A percentile compares a stretch with the other conserved stretches of the same genome.
These are phyloP conservation scores for Phaeosphaeria sp. DNA, from an alignment of 2,329 filamentous ascomycete genomes.

Conservation along the genomic window DNA sequence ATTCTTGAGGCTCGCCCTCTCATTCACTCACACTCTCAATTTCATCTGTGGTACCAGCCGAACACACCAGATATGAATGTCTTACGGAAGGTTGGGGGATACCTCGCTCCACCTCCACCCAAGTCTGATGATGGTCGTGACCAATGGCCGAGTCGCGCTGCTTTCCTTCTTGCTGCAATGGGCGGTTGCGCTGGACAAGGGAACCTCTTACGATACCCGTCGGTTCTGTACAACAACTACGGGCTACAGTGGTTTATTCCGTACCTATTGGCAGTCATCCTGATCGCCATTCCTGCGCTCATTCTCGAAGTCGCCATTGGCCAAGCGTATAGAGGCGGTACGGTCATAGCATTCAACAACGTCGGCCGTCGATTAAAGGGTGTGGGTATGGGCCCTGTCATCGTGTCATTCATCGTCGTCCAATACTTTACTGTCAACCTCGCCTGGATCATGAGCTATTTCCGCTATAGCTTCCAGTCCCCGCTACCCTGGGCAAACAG, in stretches of 20 bases:
- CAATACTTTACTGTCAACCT: slow-evolving; percentile 65
- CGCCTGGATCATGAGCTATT: slow-evolving; percentile 67
- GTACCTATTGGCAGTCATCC: slow-evolving; percentile 61
- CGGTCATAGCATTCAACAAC: slow-evolving; percentile 61
- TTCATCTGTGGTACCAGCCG: neutral
- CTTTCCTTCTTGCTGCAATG: slow-evolving; percentile 65
- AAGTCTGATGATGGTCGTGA: slow-evolving; percentile 55
- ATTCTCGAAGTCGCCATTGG: slow-evolving; percentile 62
- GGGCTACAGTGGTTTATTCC: slow-evolving; percentile 68
- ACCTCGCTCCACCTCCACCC: slow-evolving; percentile 41
- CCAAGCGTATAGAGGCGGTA: slow-evolving; percentile 63
- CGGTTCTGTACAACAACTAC: slow-evolving; percentile 65
- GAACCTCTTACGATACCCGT: slow-evolving; percentile 65
- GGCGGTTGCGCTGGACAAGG: slow-evolving; percentile 65
- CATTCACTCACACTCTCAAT: neutral
- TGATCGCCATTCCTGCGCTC: slow-evolving; percentile 63
- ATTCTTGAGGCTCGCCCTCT: slow-evolving; percentile 2
- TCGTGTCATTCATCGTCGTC: slow-evolving; percentile 60
- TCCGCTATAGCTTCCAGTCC: slow-evolving; percentile 61
- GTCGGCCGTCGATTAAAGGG: slow-evolving; percentile 62
- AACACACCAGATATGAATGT: slow-evolving; percentile 16
- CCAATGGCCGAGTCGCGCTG: slow-evolving; percentile 62
- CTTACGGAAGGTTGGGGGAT: slow-evolving; percentile 32
- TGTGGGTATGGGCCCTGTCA: slow-evolving; percentile 59
- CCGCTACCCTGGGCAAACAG: slow-evolving; percentile 62